These are phyloP conservation scores for Dendrocalamus latiflorus DNA, from an alignment of 202 grass and related monocot genomes.

Conservation along the genomic window DNA sequence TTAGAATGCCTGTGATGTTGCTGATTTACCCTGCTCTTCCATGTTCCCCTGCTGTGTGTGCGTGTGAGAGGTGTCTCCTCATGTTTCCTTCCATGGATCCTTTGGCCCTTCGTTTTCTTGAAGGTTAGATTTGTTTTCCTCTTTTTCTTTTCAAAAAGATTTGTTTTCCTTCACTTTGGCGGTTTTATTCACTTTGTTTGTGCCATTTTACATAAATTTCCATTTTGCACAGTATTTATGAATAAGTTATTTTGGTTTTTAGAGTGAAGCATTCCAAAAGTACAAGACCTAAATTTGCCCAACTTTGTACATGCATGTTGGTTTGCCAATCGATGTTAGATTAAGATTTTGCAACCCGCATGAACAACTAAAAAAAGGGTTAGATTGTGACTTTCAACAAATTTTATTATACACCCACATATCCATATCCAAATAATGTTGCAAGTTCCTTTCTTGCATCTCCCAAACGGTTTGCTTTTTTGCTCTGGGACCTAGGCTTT, in stretches of 20 bases:
- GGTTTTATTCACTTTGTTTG: neutral
- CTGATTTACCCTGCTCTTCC: neutral
- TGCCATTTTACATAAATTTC: neutral
- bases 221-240: neutral
- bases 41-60: neutral
- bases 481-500: too few relatives aligned
- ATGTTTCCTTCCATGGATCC: too few relatives aligned
- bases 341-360: neutral
- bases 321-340: neutral
- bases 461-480: constrained; percentile 14
- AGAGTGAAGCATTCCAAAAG: neutral
- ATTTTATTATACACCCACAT: constrained; percentile 10
- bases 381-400: constrained; percentile 23
- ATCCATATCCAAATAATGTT: constrained; percentile 31
- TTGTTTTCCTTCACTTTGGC: neutral
- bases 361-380: neutral
- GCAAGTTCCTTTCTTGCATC: constrained; percentile 23
- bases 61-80: too few relatives aligned
- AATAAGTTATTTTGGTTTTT: neutral
- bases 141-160: neutral
- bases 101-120: neutral
- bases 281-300: neutral
- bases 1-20: neutral
- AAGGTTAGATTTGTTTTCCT: neutral
- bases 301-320: neutral